phyloP scores from a whole-genome alignment of 2,329 filamentous ascomycete species.

The Hypoxylon sp. region DNA sequence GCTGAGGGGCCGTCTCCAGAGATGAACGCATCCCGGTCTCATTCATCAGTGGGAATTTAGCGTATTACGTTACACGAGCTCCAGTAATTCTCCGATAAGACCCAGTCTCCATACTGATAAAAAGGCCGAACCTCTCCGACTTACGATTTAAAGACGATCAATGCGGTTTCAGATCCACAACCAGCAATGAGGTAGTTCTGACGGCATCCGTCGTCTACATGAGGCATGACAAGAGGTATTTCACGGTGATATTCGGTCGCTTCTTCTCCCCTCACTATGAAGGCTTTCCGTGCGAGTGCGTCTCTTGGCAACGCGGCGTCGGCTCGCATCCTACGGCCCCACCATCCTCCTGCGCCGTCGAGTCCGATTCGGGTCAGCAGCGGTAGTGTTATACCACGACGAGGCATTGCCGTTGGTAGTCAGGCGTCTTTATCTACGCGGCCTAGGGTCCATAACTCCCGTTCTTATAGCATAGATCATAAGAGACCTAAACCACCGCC shows the following conservation, averaged over 20 bases:
- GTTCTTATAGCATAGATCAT: slow-evolving; percentile 23
- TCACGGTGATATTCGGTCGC: slow-evolving; percentile 1
- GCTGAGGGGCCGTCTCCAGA: no score
- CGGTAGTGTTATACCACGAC: slow-evolving; percentile 4
- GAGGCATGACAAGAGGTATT: slow-evolving; percentile 33
- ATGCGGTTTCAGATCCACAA: slow-evolving; percentile 13
- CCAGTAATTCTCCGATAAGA: slow-evolving; percentile 42
- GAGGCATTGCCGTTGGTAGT: neutral
- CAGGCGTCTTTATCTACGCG: slow-evolving; percentile 9
- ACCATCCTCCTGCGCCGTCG: slow-evolving; percentile 19
- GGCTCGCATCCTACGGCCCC: slow-evolving; percentile 26
- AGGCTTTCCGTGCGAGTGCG: slow-evolving; percentile 31
- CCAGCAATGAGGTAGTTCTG: slow-evolving; percentile 25
- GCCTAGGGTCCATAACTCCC: neutral
- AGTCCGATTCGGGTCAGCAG: slow-evolving; percentile 18
- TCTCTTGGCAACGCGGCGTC: slow-evolving; percentile 22
- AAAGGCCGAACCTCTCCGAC: slow-evolving; percentile 4
- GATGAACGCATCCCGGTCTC: neutral
- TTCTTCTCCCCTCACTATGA: slow-evolving; percentile 32
- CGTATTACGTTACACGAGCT: slow-evolving; percentile 20
- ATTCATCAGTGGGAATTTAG: slow-evolving; percentile 15
- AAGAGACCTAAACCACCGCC: slow-evolving; percentile 38
- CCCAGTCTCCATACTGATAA: slow-evolving; percentile 28
- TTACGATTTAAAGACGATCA: slow-evolving; percentile 12
- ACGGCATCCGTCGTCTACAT: slow-evolving; percentile 19